Evolutionary conservation across 805 yeast genomes (phyloP).

Genomic region (Lachancea cidri): DNA sequence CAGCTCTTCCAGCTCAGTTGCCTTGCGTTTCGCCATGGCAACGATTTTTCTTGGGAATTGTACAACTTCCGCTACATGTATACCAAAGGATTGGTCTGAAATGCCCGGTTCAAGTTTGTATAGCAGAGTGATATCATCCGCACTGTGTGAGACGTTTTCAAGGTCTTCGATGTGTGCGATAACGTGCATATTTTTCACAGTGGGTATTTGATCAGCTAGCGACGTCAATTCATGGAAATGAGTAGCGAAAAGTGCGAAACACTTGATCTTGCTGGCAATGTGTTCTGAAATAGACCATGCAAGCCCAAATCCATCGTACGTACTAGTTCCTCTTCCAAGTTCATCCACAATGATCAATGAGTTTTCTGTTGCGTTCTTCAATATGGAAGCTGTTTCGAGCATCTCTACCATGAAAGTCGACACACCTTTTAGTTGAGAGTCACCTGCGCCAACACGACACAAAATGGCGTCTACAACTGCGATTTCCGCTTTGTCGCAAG

Average conservation of each 20-base stretch:
- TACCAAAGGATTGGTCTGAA: conserved; percentile 93
- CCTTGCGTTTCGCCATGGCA: conserved; percentile 92
- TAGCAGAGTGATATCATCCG: conserved; percentile 74
- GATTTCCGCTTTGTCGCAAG: conserved; percentile 71
- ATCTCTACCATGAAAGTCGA: conserved; percentile 98
- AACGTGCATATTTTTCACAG: conserved; percentile 82
- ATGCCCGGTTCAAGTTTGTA: conserved; percentile 97
- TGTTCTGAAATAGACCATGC: conserved; percentile 96
- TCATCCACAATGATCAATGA: conserved; percentile 92
- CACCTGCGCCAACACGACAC: conserved; percentile 98
- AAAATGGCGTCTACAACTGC: conserved; percentile 85
- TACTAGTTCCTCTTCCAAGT: conserved; percentile 72
- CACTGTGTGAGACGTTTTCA: conserved; percentile 24
- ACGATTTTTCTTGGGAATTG: conserved; percentile 88
- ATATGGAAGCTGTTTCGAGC: conserved; percentile 92
- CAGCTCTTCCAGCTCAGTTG: conserved; percentile 73
- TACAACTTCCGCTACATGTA: conserved; percentile 94
- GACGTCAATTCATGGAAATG: conserved; percentile 95
- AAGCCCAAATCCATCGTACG: conserved; percentile 96
- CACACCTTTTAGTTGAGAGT: conserved; percentile 93
- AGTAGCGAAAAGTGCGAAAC: conserved; percentile 90
- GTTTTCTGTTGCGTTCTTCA: conserved; percentile 77
- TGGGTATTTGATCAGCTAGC: conserved; percentile 53
- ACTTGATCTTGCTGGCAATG: conserved; percentile 60
- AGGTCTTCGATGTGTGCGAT: conserved; percentile 76